Conservation (phyloP, 306 rosid species). For the Rosa persica region DNA sequence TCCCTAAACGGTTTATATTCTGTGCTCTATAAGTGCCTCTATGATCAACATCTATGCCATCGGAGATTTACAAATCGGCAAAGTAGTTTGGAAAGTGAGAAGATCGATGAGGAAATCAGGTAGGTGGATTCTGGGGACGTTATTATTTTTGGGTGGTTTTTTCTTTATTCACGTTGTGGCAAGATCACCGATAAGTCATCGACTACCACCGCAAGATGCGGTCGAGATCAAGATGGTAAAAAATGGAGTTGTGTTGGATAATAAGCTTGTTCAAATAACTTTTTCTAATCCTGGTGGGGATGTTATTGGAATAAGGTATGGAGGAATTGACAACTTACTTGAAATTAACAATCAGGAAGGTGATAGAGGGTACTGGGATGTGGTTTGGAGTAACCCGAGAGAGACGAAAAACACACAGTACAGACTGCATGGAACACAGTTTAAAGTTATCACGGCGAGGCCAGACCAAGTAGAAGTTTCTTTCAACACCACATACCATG, state of each 20-base stretch:
- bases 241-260: conserved; percentile 37
- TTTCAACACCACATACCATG: conserved; percentile 49
- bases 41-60: neutral
- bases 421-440: conserved; percentile 45
- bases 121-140: neutral
- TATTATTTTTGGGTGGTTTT: neutral
- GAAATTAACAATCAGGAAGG: conserved; percentile 3
- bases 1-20: neutral
- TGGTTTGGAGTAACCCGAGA: conserved; percentile 55
- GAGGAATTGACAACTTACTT: conserved; percentile 51
- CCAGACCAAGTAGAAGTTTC: conserved; percentile 61
- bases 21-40: neutral
- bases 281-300: conserved; percentile 61
- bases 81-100: neutral
- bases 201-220: neutral
- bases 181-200: neutral
- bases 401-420: neutral
- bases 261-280: conserved; percentile 51
- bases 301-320: conserved; percentile 45
- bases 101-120: neutral
- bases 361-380: conserved; percentile 79
- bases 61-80: neutral
- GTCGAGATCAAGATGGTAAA: neutral
- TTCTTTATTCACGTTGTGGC: neutral
- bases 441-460: conserved; percentile 22